Conservation (phyloP, 2,329 filamentous ascomycete species). For the Zasmidium citrigriseum region DNA sequence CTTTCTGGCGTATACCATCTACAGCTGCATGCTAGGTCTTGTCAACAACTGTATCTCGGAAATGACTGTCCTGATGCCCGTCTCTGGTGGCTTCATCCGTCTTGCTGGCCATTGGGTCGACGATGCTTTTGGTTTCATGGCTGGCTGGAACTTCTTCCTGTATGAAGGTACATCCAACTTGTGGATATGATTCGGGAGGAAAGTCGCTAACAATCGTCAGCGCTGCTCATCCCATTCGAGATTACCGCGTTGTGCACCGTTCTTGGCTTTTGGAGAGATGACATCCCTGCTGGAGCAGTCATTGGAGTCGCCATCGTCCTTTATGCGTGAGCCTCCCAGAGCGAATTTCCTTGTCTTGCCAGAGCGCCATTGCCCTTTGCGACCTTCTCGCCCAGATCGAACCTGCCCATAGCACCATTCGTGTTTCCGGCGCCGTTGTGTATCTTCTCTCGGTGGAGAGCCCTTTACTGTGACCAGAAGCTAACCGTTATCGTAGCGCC, state of each 20-base stretch:
- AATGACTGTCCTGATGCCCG: conserved; percentile 46
- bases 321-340: conserved; percentile 22
- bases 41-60: conserved; percentile 69
- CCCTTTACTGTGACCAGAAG: background rate
- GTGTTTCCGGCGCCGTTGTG: too few species aligned
- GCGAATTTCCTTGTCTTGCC: conserved; percentile 5
- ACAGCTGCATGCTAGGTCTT: conserved; percentile 56
- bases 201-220: conserved; percentile 9
- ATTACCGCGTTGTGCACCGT: conserved; percentile 48
- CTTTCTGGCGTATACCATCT: conserved; percentile 60
- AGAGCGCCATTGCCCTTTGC: conserved; percentile 4
- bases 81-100: conserved; percentile 56
- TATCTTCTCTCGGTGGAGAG: too few species aligned
- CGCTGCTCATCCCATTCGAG: conserved; percentile 54
- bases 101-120: conserved; percentile 67
- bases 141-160: conserved; percentile 48
- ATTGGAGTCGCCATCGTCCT: conserved; percentile 41
- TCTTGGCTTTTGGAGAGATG: conserved; percentile 45
- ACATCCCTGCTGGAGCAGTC: conserved; percentile 46
- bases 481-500: conserved; percentile 10
- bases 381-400: background rate
- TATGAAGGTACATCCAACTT: conserved; percentile 41
- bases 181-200: background rate
- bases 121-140: conserved; percentile 57
- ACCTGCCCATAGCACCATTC: background rate